These are phyloP conservation scores for Phaeoacremonium minimum DNA, from an alignment of 2,329 filamentous ascomycete species.

Conservation along the genomic window DNA sequence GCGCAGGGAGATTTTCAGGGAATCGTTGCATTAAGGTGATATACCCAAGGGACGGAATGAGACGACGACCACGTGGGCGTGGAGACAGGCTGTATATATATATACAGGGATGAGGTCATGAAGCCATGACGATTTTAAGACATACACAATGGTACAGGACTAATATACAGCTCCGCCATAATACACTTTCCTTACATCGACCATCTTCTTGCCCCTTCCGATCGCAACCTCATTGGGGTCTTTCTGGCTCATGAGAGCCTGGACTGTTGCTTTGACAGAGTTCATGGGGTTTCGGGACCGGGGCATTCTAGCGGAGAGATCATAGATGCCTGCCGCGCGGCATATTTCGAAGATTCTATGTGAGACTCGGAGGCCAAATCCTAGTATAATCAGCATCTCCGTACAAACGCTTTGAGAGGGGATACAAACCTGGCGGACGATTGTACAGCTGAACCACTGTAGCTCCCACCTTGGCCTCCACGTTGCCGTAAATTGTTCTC, in stretches of 20 bases:
- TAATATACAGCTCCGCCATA: slow-evolving; percentile 75
- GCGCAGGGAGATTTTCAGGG: no score
- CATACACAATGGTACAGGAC: slow-evolving; percentile 13
- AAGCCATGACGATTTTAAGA: neutral
- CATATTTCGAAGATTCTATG: slow-evolving; percentile 93
- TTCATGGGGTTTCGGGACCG: slow-evolving; percentile 96
- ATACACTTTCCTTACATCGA: slow-evolving; percentile 95
- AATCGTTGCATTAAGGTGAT: no score
- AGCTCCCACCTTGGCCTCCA: slow-evolving; percentile 82
- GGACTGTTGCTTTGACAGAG: slow-evolving; percentile 84
- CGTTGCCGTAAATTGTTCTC: slow-evolving; percentile 83
- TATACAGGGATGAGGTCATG: slow-evolving; percentile 3
- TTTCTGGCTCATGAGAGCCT: slow-evolving; percentile 78
- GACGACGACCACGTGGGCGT: neutral
- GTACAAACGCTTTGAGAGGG: slow-evolving; percentile 1
- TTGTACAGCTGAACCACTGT: slow-evolving; percentile 77
- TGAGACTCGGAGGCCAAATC: slow-evolving; percentile 90
- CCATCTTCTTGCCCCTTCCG: slow-evolving; percentile 87
- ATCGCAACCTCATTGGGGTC: slow-evolving; percentile 87
- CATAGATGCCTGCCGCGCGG: slow-evolving; percentile 78
- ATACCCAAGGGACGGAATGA: neutral
- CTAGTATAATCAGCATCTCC: no score
- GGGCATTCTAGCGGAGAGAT: slow-evolving; percentile 78
- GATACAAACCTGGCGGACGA: slow-evolving; percentile 75
- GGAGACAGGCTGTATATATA: slow-evolving; percentile 2